Conservation (phyloP, 257 asterid species). For the Capsicum rhomboideum region DNA sequence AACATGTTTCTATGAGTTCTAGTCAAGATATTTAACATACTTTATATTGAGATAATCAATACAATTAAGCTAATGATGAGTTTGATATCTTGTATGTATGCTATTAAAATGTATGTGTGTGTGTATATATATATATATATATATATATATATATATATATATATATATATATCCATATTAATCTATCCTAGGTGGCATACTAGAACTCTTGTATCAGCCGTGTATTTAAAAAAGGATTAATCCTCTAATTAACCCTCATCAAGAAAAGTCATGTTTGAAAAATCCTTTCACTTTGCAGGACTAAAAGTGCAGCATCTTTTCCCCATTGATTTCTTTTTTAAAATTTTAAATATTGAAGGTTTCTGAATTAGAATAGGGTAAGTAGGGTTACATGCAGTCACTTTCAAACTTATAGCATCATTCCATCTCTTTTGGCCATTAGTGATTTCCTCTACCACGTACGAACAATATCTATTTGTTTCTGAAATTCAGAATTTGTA, state of each 20-base stretch:
- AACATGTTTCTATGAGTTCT: background rate
- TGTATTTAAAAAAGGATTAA: background rate
- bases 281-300: background rate
- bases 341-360: background rate
- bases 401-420: background rate
- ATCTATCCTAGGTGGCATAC: background rate
- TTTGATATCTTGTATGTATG: background rate
- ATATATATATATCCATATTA: background rate
- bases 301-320: background rate
- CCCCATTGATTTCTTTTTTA: background rate
- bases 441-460: background rate
- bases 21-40: background rate
- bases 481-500: background rate
- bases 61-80: too few relatives aligned
- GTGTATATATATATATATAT: too few relatives aligned
- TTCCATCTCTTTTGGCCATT: background rate
- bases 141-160: too few relatives aligned
- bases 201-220: background rate
- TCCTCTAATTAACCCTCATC: background rate
- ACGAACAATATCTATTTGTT: background rate
- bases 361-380: background rate
- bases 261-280: background rate
- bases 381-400: background rate
- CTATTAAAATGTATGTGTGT: background rate
- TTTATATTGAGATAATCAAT: background rate